Evolutionary conservation across 2,329 filamentous ascomycete species (phyloP), one percentile per base, ranked within the genome.

Genomic region (Fusarium denticulatum): DNA sequence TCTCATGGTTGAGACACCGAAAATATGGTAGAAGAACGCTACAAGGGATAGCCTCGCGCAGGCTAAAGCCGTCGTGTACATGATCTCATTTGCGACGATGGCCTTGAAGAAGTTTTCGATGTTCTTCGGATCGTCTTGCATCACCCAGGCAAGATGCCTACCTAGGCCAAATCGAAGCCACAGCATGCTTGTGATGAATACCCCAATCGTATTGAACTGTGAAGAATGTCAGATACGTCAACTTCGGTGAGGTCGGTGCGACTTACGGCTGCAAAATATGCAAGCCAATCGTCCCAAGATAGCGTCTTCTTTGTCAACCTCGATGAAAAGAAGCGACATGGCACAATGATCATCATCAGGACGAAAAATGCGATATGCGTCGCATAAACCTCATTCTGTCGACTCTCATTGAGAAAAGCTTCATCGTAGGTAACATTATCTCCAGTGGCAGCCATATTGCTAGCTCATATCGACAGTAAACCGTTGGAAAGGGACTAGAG

Each of bases 41-140:
- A 66, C 61, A 2, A 66, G 10, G 1, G 61, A 67, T 6, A 66
- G 9, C 22, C 64, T 55, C 0, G 61, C 53, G 8, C 28, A 60
- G 3, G 36, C 40, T 14, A 49, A 26, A 6, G 64, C 61, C 2
- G 61, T 60, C 0, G 64, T 67, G 11, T 66, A 67, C 2, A 67
- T 11, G 2, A 67, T 32, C 22, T 66, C 64, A 3, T 66, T 67
- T 0, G 61, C 47, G 1, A 39, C 2, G 10, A 67, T 60, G 1
- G 64, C 42, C 7, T 67, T 60, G 15, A 67, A 66, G 22, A 66
- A 66, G n/a, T 13, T 18, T 3, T 60, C 53, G 10, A 60, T 53
- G 13, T 49, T 60, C 3, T 55, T 60, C 2, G 61, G 64, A 8
- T 60, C 36, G 3, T 60, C 34, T n/a, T 55, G 30, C 1, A 66